These are phyloP conservation scores for Russula earlei DNA, from an alignment of 768 basidiomycete species.

Conservation along the genomic window DNA sequence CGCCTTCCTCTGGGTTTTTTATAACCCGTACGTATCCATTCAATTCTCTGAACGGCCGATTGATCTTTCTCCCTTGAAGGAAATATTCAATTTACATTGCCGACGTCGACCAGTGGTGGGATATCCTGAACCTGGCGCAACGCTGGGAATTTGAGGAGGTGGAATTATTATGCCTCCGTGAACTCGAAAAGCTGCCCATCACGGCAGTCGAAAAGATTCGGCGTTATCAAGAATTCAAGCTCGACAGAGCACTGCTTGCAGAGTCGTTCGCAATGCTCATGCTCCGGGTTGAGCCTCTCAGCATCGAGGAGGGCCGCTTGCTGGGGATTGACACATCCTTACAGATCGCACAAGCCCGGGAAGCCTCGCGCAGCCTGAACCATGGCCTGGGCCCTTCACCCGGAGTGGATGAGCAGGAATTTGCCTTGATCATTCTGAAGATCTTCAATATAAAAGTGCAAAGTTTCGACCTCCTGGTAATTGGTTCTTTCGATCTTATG, in stretches of 20 bases:
- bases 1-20: constrained; percentile 26
- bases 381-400: not conserved
- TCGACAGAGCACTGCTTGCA: constrained; percentile 41
- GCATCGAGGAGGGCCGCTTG: constrained; percentile 41
- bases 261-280: constrained; percentile 47
- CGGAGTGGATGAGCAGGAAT: not conserved
- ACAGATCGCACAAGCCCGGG: constrained; percentile 44
- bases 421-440: not conserved
- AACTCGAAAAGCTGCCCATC: constrained; percentile 39
- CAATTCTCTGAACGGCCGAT: constrained; percentile 24
- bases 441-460: not conserved
- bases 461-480: not conserved
- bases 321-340: constrained; percentile 51
- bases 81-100: constrained; percentile 48
- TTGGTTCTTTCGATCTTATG: not conserved
- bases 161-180: constrained; percentile 40
- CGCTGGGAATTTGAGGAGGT: constrained; percentile 49
- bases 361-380: constrained; percentile 24
- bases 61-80: constrained; percentile 26
- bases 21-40: constrained; percentile 25
- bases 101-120: constrained; percentile 40
- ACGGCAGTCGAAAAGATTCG: constrained; percentile 43
- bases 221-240: constrained; percentile 43
- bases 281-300: constrained; percentile 39
- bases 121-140: constrained; percentile 44